Conservation (phyloP, 2,329 filamentous ascomycete species). For the Xylariales sp. region DNA sequence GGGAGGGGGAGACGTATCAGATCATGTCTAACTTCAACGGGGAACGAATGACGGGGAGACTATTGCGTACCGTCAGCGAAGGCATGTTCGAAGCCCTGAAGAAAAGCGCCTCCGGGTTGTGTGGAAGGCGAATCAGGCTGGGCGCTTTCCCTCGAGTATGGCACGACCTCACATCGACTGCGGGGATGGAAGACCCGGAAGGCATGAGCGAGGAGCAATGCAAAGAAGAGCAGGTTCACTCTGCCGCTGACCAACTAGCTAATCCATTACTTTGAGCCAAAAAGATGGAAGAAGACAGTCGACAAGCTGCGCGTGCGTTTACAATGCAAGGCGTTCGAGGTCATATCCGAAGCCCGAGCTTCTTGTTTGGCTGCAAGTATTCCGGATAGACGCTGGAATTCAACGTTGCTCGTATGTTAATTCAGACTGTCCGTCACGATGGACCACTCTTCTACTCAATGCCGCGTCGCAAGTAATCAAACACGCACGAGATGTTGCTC, state of each 20-base stretch:
- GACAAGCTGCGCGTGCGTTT: neutral
- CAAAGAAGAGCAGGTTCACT: too few relatives aligned
- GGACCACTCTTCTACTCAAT: too few relatives aligned
- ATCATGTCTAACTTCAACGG: neutral
- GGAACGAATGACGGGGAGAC: neutral
- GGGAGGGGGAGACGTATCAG: neutral
- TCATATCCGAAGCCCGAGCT: neutral
- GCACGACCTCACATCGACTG: too few relatives aligned
- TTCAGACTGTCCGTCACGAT: too few relatives aligned
- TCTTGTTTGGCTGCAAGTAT: neutral
- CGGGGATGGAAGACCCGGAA: too few relatives aligned
- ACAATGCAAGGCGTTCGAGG: too few relatives aligned
- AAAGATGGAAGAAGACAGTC: neutral
- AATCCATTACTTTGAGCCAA: neutral
- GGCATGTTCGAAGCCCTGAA: neutral
- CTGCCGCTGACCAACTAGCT: neutral
- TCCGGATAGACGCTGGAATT: neutral
- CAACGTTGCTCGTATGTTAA: neutral
- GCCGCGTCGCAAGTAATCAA: too few relatives aligned
- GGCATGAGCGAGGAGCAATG: too few relatives aligned
- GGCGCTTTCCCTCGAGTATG: neutral
- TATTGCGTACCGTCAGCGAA: too few relatives aligned
- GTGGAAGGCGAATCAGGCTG: neutral
- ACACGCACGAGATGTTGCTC: neutral
- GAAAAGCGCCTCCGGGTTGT: neutral